Conservation (phyloP, 805 yeast species). For the Nakazawaea holstii region DNA sequence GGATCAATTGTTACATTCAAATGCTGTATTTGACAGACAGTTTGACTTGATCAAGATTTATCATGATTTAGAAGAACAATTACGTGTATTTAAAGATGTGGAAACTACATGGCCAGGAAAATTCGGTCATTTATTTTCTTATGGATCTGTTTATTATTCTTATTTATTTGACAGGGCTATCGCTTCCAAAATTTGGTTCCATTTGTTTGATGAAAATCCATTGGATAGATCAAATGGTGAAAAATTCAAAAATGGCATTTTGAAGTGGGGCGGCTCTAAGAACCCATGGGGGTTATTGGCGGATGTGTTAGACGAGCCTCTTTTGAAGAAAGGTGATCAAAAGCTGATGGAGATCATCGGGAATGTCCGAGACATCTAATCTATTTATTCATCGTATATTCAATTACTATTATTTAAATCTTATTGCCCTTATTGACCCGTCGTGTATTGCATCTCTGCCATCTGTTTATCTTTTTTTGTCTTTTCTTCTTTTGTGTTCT, state of each 20-base stretch:
- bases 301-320: constrained; percentile 64
- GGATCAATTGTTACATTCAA: constrained; percentile 73
- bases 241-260: constrained; percentile 59
- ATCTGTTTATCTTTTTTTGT: neutral
- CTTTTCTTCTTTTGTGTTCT: no score
- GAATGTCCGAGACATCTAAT: constrained; percentile 9
- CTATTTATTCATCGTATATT: neutral
- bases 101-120: constrained; percentile 88
- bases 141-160: constrained; percentile 92
- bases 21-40: constrained; percentile 29
- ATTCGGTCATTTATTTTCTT: constrained; percentile 88
- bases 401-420: neutral
- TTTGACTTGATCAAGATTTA: constrained; percentile 60
- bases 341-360: constrained; percentile 62
- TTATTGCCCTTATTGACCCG: neutral
- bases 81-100: constrained; percentile 61
- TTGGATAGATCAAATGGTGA: constrained; percentile 70
- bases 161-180: constrained; percentile 89
- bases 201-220: constrained; percentile 67
- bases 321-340: constrained; percentile 59
- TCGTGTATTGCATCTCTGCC: neutral
- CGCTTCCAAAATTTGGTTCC: constrained; percentile 79
- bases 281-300: constrained; percentile 88
- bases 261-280: constrained; percentile 91
- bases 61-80: constrained; percentile 55